Base-by-base conservation (phyloP, 164 flowering plant genomes). In the Aristolochia contorta region DNA sequence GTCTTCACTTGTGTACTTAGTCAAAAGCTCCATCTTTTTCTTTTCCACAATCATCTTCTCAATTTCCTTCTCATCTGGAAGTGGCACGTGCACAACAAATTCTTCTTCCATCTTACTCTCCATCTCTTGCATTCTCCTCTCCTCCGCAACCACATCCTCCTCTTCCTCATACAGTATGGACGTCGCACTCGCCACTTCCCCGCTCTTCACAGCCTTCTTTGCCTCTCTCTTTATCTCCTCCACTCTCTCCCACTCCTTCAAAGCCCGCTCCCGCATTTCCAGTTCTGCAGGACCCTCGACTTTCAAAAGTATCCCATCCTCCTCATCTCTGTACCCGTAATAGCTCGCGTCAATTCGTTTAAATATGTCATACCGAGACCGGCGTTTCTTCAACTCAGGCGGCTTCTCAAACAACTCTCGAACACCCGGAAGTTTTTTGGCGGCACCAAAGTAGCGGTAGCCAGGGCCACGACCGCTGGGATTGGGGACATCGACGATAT, bases 401-500 rank as follows among this genome's bases (percentile, higher is more conserved):
- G 98, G 98, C 80, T 91, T 91, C 75, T 91, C 93, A 46, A 91
- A 91, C 61, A 91, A 48, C 67, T 91, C 98, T 24, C 77, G 65
- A 1, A 91, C 98, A 13, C 96, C 98, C 1, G 98, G 98, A 25
- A 91, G 58, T 77, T 87, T 84, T 80, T 89, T 91, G 12, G 98
- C 95, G 0, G 98, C 96, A 13, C 98, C 98, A 52, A 91, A 91
- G 67, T 87, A 87, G 46, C 96, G 74, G 60, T 89, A 89, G 1
- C 98, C 98, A 0, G 95, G 92, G 23, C 98, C 96, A 1, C 96
- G 79, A 6, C 96, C 96, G 46, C 95, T 79, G 27, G 96, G 96
- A 66, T 89, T 91, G 0, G 96, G 98, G 12, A 91, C 98, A 62
- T 91, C 98, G 15, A 91, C 82, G 25, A 91, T 91, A 60, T 91